These are phyloP conservation scores for Handroanthus guayacan DNA, from an alignment of 257 asterid genomes.

Conservation along the genomic window DNA sequence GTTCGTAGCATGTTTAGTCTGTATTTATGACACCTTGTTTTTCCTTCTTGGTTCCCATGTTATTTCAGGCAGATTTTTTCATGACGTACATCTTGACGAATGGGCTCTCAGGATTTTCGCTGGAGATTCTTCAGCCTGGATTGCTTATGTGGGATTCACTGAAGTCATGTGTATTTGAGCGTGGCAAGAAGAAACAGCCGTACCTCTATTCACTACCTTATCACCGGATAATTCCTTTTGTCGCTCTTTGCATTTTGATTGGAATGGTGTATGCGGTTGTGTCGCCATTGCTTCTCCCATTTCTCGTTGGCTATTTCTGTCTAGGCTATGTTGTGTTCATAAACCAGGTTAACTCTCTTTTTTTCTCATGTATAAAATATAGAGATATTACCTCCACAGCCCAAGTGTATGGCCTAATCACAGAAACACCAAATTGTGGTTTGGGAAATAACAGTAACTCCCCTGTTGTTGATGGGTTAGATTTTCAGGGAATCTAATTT, in stretches of 20 bases:
- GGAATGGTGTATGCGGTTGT: constrained; percentile 98
- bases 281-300: constrained; percentile 91
- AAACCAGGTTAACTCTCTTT: constrained; percentile 69
- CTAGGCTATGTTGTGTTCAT: constrained; percentile 84
- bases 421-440: too few species aligned
- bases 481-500: too few species aligned
- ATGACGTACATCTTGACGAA: constrained; percentile 87
- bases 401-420: too few species aligned
- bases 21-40: background rate
- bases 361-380: constrained; percentile 13
- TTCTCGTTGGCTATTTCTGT: constrained; percentile 81
- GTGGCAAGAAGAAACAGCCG: constrained; percentile 69
- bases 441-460: too few species aligned
- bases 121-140: constrained; percentile 97
- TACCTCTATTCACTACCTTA: constrained; percentile 84
- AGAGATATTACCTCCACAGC: too few species aligned
- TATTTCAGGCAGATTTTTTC: constrained; percentile 85
- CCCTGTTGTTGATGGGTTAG: too few species aligned
- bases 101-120: constrained; percentile 87
- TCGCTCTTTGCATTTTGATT: constrained; percentile 71
- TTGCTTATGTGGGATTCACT: constrained; percentile 79
- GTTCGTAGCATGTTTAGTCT: too few species aligned
- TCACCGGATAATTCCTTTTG: constrained; percentile 75
- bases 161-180: constrained; percentile 66
- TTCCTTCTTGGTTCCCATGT: constrained; percentile 22